Conservation (phyloP, 805 yeast species). For the Torulaspora microellipsoides region DNA sequence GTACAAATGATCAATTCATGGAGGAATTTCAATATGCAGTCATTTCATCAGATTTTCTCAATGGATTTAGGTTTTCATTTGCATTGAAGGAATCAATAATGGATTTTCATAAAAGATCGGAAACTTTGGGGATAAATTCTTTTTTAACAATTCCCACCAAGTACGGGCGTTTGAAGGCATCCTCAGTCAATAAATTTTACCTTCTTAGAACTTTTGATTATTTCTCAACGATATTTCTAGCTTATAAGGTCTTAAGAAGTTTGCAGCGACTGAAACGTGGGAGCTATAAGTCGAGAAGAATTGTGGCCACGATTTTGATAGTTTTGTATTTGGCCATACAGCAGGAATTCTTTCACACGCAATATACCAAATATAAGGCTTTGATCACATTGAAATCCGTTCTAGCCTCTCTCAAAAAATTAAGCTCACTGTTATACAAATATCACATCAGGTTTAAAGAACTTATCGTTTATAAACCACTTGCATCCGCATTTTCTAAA, state of each 20-base stretch:
- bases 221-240: slow-evolving; percentile 3
- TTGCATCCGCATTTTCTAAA: slow-evolving; percentile 8
- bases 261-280: slow-evolving; percentile 1
- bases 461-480: slow-evolving; percentile 21
- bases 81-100: slow-evolving; percentile 20
- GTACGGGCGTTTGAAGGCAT: slow-evolving; percentile 16
- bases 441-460: slow-evolving; percentile 32
- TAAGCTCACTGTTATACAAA: slow-evolving; percentile 28
- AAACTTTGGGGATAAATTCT: slow-evolving; percentile 14
- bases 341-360: slow-evolving; percentile 21
- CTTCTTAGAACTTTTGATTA: slow-evolving; percentile 11
- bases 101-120: slow-evolving; percentile 15
- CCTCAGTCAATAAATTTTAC: slow-evolving; percentile 2
- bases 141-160: slow-evolving; percentile 19
- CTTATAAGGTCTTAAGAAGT: slow-evolving; percentile 3
- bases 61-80: slow-evolving; percentile 27
- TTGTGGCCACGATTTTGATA: slow-evolving; percentile 13
- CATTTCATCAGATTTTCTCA: slow-evolving; percentile 46
- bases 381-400: slow-evolving; percentile 14
- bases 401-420: slow-evolving; percentile 15
- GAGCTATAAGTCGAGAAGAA: not conserved
- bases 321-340: slow-evolving; percentile 22
- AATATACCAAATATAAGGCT: slow-evolving; percentile 19
- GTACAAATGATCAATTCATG: slow-evolving; percentile 30
- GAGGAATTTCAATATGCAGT: slow-evolving; percentile 51